Base-by-base conservation (phyloP, 495 filamentous ascomycete species). In the Patellaria atrata region DNA sequence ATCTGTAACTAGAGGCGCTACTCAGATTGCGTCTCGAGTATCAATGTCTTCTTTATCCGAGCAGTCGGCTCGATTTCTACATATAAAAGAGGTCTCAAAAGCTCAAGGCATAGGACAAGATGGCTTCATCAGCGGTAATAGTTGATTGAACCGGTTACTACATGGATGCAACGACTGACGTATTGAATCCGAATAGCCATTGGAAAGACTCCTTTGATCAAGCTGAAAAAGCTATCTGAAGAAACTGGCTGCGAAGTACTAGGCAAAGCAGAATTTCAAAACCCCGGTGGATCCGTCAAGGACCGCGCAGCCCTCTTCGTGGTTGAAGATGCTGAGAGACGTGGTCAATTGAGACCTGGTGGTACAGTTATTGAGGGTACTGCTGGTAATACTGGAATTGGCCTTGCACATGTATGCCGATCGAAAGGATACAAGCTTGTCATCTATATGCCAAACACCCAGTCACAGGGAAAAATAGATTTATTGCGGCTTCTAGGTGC, bases 381-480 rank as follows among this genome's bases (percentile, higher is more conserved):
- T 1, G 89, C 89, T 1, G 89, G 89, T 22, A 97, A 97, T 64
- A 97, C 89, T 8, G 89, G 89, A 27, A 97, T 97, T 59, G 89
- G 89, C 4, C 75, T 97, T 11, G 89, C 89, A 27, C 89, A 97
- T 58, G 89, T 97, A 16, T 97, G 89, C 57, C 75, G 89, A 27
- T 80, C 78, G 17, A 82, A 80, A 52, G 91, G 89, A 17, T 96
- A 97, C 68, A 73, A 78, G 52, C 72, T 92, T 14, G 85, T 94
- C 35, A 97, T 97, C 52, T 97, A 96, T 69, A 97, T 97, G 89
- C 89, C 89, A 47, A 77, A 97, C 64, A 96, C 89, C 25, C 89
- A 97, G 59, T 92, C 84, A 26, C 89, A 92, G 56, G 89, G 87
- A 48, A 97, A 97, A 64, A 78, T 97, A 52, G 91, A 97, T 57